A percentile compares a stretch with the other conserved stretches of the same genome.
These are phyloP conservation scores for Suillus americanus DNA, from an alignment of 768 basidiomycete genomes.

Conservation along the genomic window DNA sequence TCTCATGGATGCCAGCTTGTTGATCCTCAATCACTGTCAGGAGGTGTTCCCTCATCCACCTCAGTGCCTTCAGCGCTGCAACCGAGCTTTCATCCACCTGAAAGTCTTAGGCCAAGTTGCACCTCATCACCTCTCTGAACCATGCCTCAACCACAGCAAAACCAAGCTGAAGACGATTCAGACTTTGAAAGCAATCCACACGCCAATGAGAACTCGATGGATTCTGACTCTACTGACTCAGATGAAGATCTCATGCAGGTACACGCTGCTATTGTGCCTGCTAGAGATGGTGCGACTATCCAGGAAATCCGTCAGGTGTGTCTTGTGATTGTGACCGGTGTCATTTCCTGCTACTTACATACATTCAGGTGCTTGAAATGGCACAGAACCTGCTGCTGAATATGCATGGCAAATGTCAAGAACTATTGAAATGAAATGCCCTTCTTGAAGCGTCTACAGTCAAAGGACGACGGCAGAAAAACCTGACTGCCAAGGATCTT, in stretches of 20 bases:
- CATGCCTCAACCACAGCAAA: not conserved
- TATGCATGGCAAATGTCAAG: not conserved
- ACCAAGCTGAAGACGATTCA: not conserved
- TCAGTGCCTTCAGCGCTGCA: no score
- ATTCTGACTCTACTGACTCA: not conserved
- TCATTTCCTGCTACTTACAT: not conserved
- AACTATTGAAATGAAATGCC: not conserved
- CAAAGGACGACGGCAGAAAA: not conserved
- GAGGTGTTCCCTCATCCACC: no score
- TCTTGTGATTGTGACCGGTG: not conserved
- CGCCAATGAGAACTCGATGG: not conserved
- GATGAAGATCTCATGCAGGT: not conserved
- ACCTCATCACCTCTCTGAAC: not conserved
- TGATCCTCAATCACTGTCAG: no score
- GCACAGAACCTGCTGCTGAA: slow-evolving; percentile 1
- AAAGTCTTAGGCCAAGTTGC: not conserved
- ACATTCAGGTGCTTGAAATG: not conserved
- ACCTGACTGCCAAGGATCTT: not conserved
- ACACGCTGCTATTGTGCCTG: not conserved
- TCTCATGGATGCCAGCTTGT: no score
- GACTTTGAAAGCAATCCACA: not conserved
- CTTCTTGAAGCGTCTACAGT: not conserved
- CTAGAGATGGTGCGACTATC: not conserved
- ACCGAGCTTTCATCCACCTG: no score
- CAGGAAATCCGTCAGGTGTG: not conserved